Base-by-base conservation (phyloP, 2,329 filamentous ascomycete genomes). In the Apiospora rasikravindrae region DNA sequence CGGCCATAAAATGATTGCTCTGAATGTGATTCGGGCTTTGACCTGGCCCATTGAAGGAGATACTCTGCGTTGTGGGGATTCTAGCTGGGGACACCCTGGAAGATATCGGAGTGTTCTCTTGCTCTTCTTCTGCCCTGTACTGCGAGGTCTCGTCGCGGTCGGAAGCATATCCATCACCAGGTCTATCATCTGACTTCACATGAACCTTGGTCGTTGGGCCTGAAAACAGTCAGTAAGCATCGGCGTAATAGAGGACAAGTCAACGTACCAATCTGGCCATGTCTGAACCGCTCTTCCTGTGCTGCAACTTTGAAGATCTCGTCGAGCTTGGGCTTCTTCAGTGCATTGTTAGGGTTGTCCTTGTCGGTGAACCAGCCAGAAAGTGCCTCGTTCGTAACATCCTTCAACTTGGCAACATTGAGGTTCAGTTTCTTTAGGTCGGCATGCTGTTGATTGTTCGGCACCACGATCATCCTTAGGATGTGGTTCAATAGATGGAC, bases 271-370 rank as follows among this genome's bases (percentile, higher is more conserved):
- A 91, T 88, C 76, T 90, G 88, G 37, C 85, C 86, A 61, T 87
- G 85, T 74, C 83, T 87, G 76, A 81, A 91, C 5, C 86, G 83
- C 77, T 91, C 89, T 74, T 92, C 88, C 42, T 83, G 80, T 71
- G 81, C 85, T 0, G 90, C 90, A 42, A 92, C 85, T 73, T 86
- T 88, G 82, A 92, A 92, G 11, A 92, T 87, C 76, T 92, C 89
- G 70, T 85, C 87, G 11, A 92, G 77, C 67, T 85, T 89, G 0
- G 84, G 83, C 71, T 84, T 86, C 82, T 91, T 92, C 73, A 83
- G 83, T 1, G 81, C 80, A 72, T 92, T 91, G 57, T 83, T 84
- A 0, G 85, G 83, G 37, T 84, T 82, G 2, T 88, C 86, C 70
- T 86, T 87, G 73, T 91, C 89, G 19, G 84, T 82, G 72, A 91